Conservation (phyloP, 495 filamentous ascomycete genomes). For the Opeltia flavorubescens region DNA sequence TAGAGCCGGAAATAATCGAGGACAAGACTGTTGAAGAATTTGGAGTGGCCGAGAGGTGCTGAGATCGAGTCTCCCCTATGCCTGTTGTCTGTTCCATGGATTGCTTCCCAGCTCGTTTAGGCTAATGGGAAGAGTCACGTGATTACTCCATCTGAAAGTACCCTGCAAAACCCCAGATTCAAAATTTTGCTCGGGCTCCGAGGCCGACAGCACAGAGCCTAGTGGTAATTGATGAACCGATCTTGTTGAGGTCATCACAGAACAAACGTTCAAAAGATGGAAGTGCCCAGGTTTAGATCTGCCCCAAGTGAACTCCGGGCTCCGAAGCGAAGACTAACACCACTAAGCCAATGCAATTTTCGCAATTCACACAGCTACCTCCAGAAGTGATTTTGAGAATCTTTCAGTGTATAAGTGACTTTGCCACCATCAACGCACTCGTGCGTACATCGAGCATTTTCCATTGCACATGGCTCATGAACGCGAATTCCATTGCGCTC, state of each 20-base stretch:
- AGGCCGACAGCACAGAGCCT: too few species aligned
- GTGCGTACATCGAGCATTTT: background rate
- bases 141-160: too few species aligned
- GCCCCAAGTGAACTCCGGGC: background rate
- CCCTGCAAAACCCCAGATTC: too few species aligned
- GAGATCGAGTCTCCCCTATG: too few species aligned
- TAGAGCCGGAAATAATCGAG: too few species aligned
- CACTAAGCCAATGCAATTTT: too few species aligned
- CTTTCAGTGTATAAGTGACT: background rate
- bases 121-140: too few species aligned
- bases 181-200: too few species aligned
- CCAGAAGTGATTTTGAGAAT: slow-evolving; percentile 2
- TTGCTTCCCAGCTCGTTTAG: too few species aligned
- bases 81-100: too few species aligned
- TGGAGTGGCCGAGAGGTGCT: too few species aligned
- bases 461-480: background rate
- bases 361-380: background rate
- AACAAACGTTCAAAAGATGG: background rate
- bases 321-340: background rate
- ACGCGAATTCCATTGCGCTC: background rate
- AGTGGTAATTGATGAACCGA: background rate
- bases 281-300: background rate
- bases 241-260: background rate
- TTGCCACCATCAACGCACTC: background rate
- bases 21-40: too few species aligned